phyloP scores from a whole-genome alignment of 306 rosid species.

The Vachellia pachyceras region DNA sequence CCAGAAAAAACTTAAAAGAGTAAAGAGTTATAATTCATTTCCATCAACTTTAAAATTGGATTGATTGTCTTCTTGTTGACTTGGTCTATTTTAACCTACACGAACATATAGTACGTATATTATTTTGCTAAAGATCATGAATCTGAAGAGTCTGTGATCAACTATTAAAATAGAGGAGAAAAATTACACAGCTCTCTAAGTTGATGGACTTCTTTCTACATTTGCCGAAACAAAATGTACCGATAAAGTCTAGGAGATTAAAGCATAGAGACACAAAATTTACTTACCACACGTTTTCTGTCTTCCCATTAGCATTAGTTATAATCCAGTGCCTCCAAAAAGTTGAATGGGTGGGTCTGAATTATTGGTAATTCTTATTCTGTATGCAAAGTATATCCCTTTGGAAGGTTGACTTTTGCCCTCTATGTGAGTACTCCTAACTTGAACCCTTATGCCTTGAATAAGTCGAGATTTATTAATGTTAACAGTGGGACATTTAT shows the following conservation, averaged over 20 bases:
- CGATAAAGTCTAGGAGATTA: constrained; percentile 11
- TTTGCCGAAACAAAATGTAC: neutral
- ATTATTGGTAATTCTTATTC: constrained; percentile 72
- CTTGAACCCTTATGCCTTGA: constrained; percentile 86
- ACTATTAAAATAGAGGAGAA: neutral
- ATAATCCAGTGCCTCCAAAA: constrained; percentile 87
- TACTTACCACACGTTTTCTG: constrained; percentile 77
- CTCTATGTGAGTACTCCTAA: constrained; percentile 73
- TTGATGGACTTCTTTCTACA: neutral
- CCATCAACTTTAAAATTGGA: neutral
- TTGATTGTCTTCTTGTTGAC: too few relatives aligned
- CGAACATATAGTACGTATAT: neutral
- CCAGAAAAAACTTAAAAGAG: too few relatives aligned
- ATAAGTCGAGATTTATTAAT: constrained; percentile 28
- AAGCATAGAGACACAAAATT: constrained; percentile 25
- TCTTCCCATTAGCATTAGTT: constrained; percentile 74
- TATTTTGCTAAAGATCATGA: neutral
- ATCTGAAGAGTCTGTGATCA: neutral
- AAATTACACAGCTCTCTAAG: neutral
- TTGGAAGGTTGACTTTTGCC: constrained; percentile 75
- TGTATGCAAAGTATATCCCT: constrained; percentile 69
- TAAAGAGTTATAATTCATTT: neutral
- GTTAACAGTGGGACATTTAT: neutral
- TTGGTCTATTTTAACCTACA: neutral
- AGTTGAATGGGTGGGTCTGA: constrained; percentile 74